Conservation (phyloP, 805 yeast species). For the Candida vartiovaarae region DNA sequence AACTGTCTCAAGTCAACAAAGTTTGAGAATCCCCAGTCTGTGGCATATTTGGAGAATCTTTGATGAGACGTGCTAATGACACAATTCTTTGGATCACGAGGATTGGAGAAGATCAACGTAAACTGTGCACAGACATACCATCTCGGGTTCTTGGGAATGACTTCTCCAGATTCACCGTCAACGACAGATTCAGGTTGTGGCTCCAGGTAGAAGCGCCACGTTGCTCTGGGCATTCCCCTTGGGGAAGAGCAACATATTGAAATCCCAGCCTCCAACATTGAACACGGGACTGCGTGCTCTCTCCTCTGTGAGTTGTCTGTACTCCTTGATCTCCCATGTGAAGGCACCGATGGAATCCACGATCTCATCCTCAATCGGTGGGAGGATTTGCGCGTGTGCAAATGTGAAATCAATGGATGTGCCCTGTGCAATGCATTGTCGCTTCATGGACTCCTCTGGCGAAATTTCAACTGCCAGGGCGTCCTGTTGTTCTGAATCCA, state of each 20-base stretch:
- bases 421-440: slow-evolving; percentile 1
- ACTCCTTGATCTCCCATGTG: slow-evolving; percentile 35
- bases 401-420: slow-evolving; percentile 13
- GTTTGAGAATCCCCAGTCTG: slow-evolving; percentile 95
- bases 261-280: slow-evolving; percentile 53
- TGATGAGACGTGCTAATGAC: slow-evolving; percentile 63
- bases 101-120: slow-evolving; percentile 78
- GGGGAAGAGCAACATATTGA: slow-evolving; percentile 74
- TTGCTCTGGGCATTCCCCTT: slow-evolving; percentile 55
- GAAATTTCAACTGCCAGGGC: no score
- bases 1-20: slow-evolving; percentile 49
- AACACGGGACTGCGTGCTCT: slow-evolving; percentile 36
- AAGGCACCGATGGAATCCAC: slow-evolving; percentile 23
- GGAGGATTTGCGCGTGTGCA: slow-evolving; percentile 16
- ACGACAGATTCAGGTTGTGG: slow-evolving; percentile 40
- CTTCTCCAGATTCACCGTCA: slow-evolving; percentile 23
- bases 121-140: slow-evolving; percentile 95
- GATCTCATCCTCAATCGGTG: slow-evolving; percentile 26
- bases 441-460: slow-evolving; percentile 3
- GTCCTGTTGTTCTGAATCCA: no score
- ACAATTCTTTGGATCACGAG: slow-evolving; percentile 56
- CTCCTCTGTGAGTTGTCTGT: slow-evolving; percentile 19
- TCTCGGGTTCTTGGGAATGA: slow-evolving; percentile 33
- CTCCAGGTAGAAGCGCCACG: slow-evolving; percentile 75
- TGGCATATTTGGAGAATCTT: slow-evolving; percentile 65